These are phyloP conservation scores for Saccharomycopsis capsularis DNA, from an alignment of 805 yeast species.

Conservation along the genomic window DNA sequence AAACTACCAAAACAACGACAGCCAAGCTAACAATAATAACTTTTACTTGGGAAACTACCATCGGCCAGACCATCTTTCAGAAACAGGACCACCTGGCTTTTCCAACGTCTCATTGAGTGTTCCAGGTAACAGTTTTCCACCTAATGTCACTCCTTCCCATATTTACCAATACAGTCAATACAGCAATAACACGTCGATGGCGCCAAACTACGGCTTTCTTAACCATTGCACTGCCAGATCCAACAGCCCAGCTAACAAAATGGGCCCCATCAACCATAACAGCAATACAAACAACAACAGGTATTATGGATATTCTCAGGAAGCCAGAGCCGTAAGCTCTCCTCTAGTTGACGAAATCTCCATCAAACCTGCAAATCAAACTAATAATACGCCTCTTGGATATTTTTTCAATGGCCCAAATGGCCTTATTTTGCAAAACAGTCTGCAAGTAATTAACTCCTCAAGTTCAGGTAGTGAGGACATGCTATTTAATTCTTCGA, in stretches of 20 bases:
- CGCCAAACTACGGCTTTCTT: neutral
- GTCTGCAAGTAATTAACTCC: neutral
- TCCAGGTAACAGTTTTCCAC: neutral
- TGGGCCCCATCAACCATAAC: neutral
- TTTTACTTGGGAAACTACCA: neutral
- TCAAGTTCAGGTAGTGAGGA: neutral
- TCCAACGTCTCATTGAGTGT: neutral
- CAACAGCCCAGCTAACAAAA: neutral
- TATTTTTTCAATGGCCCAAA: neutral
- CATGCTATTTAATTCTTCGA: neutral
- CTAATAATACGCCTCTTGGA: neutral
- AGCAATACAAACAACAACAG: neutral
- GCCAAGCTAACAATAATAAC: neutral
- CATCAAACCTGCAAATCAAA: neutral
- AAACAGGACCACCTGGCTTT: neutral
- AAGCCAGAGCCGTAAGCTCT: neutral
- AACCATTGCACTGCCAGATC: neutral
- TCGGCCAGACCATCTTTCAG: neutral
- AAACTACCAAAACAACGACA: neutral
- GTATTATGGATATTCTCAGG: neutral
- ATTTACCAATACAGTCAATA: neutral
- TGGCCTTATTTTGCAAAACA: neutral
- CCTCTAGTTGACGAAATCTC: neutral
- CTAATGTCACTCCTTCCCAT: neutral
- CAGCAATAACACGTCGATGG: neutral